Percentiles rank a stretch among this genome's conserved stretches.
phyloP scores from a whole-genome alignment of 345 rosid species.

The Passiflora organensis region DNA sequence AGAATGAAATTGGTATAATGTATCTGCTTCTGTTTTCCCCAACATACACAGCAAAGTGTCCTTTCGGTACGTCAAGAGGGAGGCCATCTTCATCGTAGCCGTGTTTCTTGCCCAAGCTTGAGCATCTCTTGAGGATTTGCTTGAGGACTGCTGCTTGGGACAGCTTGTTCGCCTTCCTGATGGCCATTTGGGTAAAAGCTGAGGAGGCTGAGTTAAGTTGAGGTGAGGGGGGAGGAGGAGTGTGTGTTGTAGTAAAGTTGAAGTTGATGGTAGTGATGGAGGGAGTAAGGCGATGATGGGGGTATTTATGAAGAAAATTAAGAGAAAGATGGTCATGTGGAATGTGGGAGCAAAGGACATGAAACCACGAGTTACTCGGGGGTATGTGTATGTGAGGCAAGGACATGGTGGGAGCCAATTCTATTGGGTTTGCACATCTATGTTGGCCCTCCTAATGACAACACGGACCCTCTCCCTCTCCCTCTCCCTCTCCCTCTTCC shows the following conservation, averaged over 20 bases:
- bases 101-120: constrained; percentile 66
- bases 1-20: constrained; percentile 80
- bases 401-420: constrained; percentile 52
- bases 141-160: constrained; percentile 59
- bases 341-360: constrained; percentile 21
- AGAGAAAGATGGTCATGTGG: constrained; percentile 27
- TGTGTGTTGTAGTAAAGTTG: background rate
- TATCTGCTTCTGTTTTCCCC: constrained; percentile 72
- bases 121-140: constrained; percentile 74
- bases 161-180: constrained; percentile 46
- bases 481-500: too few species aligned
- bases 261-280: constrained; percentile 17
- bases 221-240: background rate
- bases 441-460: constrained; percentile 58
- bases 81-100: constrained; percentile 30
- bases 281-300: constrained; percentile 20
- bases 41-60: constrained; percentile 89
- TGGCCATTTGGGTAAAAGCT: constrained; percentile 26
- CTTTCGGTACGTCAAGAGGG: constrained; percentile 89
- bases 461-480: constrained; percentile 38
- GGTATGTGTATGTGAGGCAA: constrained; percentile 37
- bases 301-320: constrained; percentile 39
- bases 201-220: too few species aligned
- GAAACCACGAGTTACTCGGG: constrained; percentile 37
- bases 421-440: constrained; percentile 32